Base-by-base conservation (phyloP, 768 basidiomycete genomes). In the Xanthoconium stramineum region DNA sequence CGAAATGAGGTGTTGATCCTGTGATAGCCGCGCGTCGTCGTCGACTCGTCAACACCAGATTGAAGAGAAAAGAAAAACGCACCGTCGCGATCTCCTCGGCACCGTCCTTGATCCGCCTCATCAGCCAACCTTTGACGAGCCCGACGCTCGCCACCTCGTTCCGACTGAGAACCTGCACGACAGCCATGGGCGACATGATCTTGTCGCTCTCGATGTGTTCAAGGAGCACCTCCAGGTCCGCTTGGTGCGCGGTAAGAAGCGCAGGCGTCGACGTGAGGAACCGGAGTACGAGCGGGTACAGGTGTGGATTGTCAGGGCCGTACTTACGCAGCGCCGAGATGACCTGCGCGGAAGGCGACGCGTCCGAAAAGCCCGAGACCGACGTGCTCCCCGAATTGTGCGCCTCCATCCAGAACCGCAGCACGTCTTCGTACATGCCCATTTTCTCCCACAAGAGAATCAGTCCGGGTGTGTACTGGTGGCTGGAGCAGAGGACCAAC, bases 401-500 rank as follows among this genome's bases (percentile, higher is more conserved):
- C 57, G 79, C 79, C 55, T 91, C 89, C 82, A 96, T 95, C 88
- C 89, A 94, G 75, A 91, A 97, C 24, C 94, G 82, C 32, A 98
- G 68, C 46, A 98, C 86, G 61, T 97, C 95, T 64, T 98, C 96
- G 69, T 93, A 91, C 96, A 97, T 95, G 8, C 90, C 94, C 75
- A 94, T 78, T 58, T 82, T 85, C 74, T 97, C 97, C 91, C 94
- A 98, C 3, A 98, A 78, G 6, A 91, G 73, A 3, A 98, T 89
- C 12, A 96, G 80, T 1, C 97, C 97, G 0, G 83, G 81, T 1
- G 86, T 94, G 64, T 94, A 97, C 13, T 76, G 79, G 38, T 83
- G 80, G 29, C 86, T 91, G 7, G 94, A 93, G 73, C 96, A 98
- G 2, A 99, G 80, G 38, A 99, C 89, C n/a, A 98, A 77, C 4